Evolutionary conservation across 305 asterid species (phyloP).

Genomic region (Stenogyne calaminthoides): DNA sequence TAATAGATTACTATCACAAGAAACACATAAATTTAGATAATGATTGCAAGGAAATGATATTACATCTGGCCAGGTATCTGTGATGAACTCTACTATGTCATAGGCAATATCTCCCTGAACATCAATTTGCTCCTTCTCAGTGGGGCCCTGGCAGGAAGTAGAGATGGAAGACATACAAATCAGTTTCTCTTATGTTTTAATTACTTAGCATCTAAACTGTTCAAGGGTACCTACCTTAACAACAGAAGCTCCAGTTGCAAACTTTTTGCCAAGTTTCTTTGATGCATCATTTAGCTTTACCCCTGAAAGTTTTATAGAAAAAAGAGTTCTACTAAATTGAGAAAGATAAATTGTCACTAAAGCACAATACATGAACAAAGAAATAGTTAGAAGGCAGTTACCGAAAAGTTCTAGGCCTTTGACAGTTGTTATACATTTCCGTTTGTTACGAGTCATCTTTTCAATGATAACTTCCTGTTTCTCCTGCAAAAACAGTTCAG

Average conservation of each 20-base stretch:
- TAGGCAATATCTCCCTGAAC: slow-evolving; percentile 98
- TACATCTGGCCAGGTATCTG: slow-evolving; percentile 97
- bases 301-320: slow-evolving; percentile 46
- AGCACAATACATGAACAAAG: slow-evolving; percentile 20
- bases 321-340: slow-evolving; percentile 11
- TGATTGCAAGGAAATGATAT: slow-evolving; percentile 34
- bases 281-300: slow-evolving; percentile 95
- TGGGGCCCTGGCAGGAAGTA: slow-evolving; percentile 71
- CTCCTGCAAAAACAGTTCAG: slow-evolving; percentile 55
- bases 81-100: slow-evolving; percentile 94
- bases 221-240: slow-evolving; percentile 63
- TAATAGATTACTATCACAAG: background rate
- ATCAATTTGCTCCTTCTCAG: slow-evolving; percentile 98
- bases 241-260: slow-evolving; percentile 98
- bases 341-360: slow-evolving; percentile 7
- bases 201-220: slow-evolving; percentile 10
- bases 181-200: slow-evolving; percentile 5
- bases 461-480: slow-evolving; percentile 90
- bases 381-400: slow-evolving; percentile 33
- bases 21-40: slow-evolving; percentile 12
- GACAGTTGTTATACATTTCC: slow-evolving; percentile 94
- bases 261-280: slow-evolving; percentile 95
- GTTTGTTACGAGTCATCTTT: slow-evolving; percentile 89
- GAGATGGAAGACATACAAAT: slow-evolving; percentile 16
- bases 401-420: slow-evolving; percentile 97